A percentile compares a stretch with the other conserved stretches of the same genome.
Conservation (phyloP, 331 rosid species). For the Pyracantha coccinea region DNA sequence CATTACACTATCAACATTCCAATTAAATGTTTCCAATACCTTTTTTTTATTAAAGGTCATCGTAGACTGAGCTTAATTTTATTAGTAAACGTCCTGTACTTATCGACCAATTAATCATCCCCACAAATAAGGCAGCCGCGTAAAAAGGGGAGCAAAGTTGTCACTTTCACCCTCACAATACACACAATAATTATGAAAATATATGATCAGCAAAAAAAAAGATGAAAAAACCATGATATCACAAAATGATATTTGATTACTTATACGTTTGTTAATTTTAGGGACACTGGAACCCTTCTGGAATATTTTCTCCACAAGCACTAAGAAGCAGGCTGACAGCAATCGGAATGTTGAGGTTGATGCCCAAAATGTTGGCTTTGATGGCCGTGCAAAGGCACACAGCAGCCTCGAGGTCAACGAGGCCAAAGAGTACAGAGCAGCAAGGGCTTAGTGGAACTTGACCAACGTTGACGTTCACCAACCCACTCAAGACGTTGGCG, state of each 20-base stretch:
- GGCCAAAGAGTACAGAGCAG: constrained; percentile 52
- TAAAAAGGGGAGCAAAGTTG: too few species aligned
- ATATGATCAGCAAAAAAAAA: neutral
- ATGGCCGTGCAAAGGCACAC: constrained; percentile 66
- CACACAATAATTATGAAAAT: neutral
- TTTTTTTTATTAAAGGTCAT: too few species aligned
- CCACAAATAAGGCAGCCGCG: too few species aligned
- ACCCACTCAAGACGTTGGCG: constrained; percentile 42
- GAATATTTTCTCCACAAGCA: constrained; percentile 40
- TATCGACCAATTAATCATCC: too few species aligned
- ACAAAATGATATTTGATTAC: neutral
- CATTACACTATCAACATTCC: too few species aligned
- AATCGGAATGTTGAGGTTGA: constrained; percentile 40
- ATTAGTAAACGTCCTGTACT: too few species aligned
- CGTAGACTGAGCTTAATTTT: too few species aligned
- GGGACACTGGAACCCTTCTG: constrained; percentile 48
- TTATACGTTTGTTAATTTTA: too few species aligned
- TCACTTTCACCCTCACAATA: neutral
- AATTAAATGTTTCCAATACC: too few species aligned
- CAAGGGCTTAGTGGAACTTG: constrained; percentile 64
- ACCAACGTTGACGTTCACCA: constrained; percentile 44
- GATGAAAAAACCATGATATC: neutral
- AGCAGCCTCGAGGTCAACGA: constrained; percentile 71
- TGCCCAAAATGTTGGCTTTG: neutral
- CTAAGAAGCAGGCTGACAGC: constrained; percentile 61